Evolutionary conservation across 2,329 filamentous ascomycete species (phyloP), one percentile per base, ranked within the genome.

Genomic region (Colletotrichum graminicola): DNA sequence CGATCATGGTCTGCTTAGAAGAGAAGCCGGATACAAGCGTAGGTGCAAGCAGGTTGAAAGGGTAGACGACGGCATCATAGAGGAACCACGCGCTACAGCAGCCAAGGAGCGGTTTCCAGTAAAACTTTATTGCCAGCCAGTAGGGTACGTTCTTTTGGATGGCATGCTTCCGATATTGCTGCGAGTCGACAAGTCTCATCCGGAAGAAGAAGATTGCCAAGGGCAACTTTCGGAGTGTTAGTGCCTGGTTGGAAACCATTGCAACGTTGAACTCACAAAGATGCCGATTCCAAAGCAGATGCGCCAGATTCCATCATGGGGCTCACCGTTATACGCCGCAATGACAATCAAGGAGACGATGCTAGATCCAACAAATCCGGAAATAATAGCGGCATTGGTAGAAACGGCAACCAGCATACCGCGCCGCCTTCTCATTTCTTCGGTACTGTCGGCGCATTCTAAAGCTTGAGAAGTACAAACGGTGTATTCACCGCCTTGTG

Each of bases 191-290:
- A 74, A 86, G 84, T 54, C 81, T 85, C 45, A 89, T 77, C 14
- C 88, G 85, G 70, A 89, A 87, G 76, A 87, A 87, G 62, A 89
- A 85, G 21, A 89, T 81, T 1, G 82, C 81, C 4, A 89, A 77
- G 0, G 87, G 87, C 8, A 78, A 51, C 68, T 71, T 5, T 7
- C 1, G 0, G 3, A 1, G 21, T 18, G 52, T 59, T 5, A 62
- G 41, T 18, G 32, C 23, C 11, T 4, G 18, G 3, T n/a, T n/a
- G 26, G 26, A 2, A 5, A 1, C 1, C 21, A 7, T 1, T 3
- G 12, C 18, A 11, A 11, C n/a, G 7, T 23, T 18, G 0, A 59
- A 12, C 68, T 23, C 83, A 79, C 59, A 54, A 85, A 72, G 45
- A 81, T 82, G 18, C 83, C 83, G 41, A 85, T 82, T 3, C 80